Percentiles rank a stretch among this genome's conserved stretches.
Conservation (phyloP, 176 grass and related monocot genomes). For the Urochloa ruziziensis region DNA sequence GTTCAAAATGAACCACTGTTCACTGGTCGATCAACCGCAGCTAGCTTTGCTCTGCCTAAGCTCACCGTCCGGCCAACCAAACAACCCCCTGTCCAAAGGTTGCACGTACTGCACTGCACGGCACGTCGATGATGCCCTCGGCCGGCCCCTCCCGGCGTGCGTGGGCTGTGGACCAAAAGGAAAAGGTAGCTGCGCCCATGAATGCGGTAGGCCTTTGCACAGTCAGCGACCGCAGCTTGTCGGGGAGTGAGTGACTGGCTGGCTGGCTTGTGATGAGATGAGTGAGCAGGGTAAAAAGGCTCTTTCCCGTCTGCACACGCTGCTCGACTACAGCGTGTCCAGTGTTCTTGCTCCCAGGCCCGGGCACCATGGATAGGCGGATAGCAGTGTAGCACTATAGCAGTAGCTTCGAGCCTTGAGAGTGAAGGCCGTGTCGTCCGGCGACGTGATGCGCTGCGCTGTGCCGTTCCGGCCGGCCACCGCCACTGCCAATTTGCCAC, state of each 20-base stretch:
- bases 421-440: background rate
- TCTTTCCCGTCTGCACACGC: background rate
- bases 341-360: background rate
- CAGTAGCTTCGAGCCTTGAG: background rate
- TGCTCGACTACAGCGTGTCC: no score
- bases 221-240: conserved; percentile 21
- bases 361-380: background rate
- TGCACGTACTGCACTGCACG: background rate
- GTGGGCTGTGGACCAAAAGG: conserved; percentile 31
- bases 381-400: no score
- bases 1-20: background rate
- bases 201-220: background rate
- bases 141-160: background rate
- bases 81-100: background rate
- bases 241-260: background rate
- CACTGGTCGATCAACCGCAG: background rate
- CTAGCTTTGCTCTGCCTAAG: background rate
- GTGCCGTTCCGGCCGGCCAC: background rate
- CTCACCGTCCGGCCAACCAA: background rate
- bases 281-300: background rate
- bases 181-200: conserved; percentile 16
- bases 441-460: background rate
- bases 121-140: background rate
- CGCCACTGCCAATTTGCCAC: background rate
- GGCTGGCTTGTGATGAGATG: no score